These are phyloP conservation scores for Coemansia sp. DNA, from an alignment of 192 early-diverging fungal genomes.

Conservation along the genomic window DNA sequence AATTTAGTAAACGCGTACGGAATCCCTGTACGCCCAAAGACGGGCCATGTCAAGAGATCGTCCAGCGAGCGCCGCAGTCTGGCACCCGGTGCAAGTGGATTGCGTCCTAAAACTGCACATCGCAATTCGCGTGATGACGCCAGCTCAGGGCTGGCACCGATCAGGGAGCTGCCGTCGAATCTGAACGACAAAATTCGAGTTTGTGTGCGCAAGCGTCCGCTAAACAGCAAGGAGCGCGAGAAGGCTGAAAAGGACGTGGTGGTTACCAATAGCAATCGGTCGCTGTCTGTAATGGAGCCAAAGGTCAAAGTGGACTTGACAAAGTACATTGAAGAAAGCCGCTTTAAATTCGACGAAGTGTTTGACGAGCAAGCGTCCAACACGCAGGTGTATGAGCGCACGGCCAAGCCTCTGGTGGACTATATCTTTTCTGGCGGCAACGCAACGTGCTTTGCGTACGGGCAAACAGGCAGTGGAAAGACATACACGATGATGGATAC, in stretches of 20 bases:
- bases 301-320: constrained; percentile 97
- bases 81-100: constrained; percentile 3
- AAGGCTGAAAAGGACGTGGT: constrained; percentile 85
- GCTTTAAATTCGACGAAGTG: constrained; percentile 95
- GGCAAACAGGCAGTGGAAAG: constrained; percentile 92
- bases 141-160: constrained; percentile 13
- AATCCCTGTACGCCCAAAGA: constrained; percentile 31
- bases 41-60: constrained; percentile 22
- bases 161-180: constrained; percentile 25
- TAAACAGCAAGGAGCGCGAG: constrained; percentile 83
- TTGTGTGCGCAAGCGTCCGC: constrained; percentile 92
- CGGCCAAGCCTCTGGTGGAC: constrained; percentile 89
- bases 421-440: constrained; percentile 95
- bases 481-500: constrained; percentile 96
- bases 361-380: constrained; percentile 81
- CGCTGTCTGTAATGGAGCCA: constrained; percentile 86
- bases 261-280: constrained; percentile 60
- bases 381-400: constrained; percentile 83
- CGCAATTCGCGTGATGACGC: constrained; percentile 16
- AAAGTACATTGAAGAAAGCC: constrained; percentile 90
- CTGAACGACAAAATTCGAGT: constrained; percentile 85
- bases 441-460: constrained; percentile 98
- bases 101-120: constrained; percentile 25
- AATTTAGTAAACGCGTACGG: constrained; percentile 47
- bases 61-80: constrained; percentile 38